Percentiles rank a stretch among this genome's conserved stretches.
Conservation (phyloP, 306 rosid genomes). For the Mimosa bimucronata region DNA sequence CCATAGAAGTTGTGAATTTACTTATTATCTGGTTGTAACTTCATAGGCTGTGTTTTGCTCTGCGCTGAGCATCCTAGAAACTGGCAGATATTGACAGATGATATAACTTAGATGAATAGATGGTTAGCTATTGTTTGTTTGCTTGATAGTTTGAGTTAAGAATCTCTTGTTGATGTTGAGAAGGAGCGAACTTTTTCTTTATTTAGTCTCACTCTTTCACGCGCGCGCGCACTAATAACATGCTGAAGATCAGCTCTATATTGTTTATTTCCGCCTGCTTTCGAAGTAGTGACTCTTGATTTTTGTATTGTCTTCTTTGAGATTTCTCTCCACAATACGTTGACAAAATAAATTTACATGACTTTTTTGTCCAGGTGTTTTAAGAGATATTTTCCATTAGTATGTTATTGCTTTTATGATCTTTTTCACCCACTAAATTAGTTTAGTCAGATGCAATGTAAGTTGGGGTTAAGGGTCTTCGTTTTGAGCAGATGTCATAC, state of each 20-base stretch:
- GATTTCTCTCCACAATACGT: neutral
- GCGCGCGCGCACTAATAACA: too few species aligned
- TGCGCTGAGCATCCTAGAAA: neutral
- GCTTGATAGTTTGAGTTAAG: neutral
- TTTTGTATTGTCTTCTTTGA: neutral
- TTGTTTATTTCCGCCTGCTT: too few species aligned
- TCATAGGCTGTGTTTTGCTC: neutral
- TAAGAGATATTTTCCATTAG: too few species aligned
- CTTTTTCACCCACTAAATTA: too few species aligned
- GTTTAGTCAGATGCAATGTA: too few species aligned
- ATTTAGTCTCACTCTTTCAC: neutral
- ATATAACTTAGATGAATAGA: neutral
- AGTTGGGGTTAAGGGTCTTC: too few species aligned
- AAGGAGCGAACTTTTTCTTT: neutral
- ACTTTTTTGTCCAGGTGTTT: too few species aligned
- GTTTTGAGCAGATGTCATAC: too few species aligned
- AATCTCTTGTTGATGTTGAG: neutral
- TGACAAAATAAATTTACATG: neutral
- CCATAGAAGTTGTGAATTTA: neutral
- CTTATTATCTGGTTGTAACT: neutral
- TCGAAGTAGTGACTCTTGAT: too few species aligned
- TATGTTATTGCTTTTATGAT: too few species aligned
- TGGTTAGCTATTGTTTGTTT: neutral
- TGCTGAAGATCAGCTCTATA: too few species aligned
- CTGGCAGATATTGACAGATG: neutral